These are phyloP conservation scores for Vigna reflexopilosa DNA, from an alignment of 306 rosid species.

Conservation along the genomic window DNA sequence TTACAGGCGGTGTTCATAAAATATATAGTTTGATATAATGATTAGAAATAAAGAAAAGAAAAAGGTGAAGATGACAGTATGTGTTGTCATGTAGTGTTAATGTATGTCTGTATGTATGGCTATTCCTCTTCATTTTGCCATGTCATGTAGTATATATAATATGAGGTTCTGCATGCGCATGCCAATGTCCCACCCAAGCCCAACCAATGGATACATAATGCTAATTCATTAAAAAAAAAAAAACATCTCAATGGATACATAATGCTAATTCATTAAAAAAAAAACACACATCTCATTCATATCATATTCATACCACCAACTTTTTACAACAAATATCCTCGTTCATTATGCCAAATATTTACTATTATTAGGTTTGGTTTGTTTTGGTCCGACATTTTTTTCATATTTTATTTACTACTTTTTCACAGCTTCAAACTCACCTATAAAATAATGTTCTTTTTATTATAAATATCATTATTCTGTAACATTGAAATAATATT, in stretches of 20 bases:
- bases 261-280: neutral
- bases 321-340: neutral
- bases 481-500: too few species aligned
- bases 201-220: slow-evolving; percentile 26
- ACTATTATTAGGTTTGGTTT: neutral
- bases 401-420: neutral
- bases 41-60: neutral
- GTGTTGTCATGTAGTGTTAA: slow-evolving; percentile 33
- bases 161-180: slow-evolving; percentile 45
- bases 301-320: neutral
- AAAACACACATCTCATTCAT: slow-evolving; percentile 3
- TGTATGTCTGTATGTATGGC: neutral
- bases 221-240: neutral
- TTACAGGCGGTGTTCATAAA: slow-evolving; percentile 37
- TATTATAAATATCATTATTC: too few species aligned
- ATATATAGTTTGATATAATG: neutral
- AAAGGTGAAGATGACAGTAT: slow-evolving; percentile 33
- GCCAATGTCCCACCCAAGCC: slow-evolving; percentile 45
- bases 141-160: neutral
- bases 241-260: too few species aligned
- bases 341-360: slow-evolving; percentile 12
- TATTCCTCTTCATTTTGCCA: neutral
- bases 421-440: neutral
- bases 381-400: neutral
- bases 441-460: too few species aligned